These are phyloP conservation scores for Scutellaria baicalensis DNA, from an alignment of 257 asterid genomes.

Conservation along the genomic window DNA sequence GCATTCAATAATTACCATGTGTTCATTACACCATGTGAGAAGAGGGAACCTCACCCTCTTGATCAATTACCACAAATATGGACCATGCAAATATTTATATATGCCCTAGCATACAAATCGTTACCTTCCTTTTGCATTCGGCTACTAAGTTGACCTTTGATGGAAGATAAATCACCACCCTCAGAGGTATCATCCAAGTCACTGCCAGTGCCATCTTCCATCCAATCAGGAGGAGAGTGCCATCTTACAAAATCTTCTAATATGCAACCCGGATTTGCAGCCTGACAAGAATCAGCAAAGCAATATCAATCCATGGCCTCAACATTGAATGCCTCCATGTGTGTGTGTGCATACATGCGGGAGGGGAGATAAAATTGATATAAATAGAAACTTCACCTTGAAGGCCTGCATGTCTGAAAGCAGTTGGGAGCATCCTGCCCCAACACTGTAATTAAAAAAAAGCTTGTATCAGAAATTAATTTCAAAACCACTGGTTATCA, in stretches of 20 bases:
- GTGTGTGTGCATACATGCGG: not conserved
- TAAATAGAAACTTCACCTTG: slow-evolving; percentile 56
- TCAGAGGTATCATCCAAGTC: slow-evolving; percentile 44
- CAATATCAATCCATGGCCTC: slow-evolving; percentile 13
- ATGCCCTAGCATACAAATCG: not conserved
- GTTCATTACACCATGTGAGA: not conserved
- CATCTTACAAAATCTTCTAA: slow-evolving; percentile 96
- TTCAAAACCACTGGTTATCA: not conserved
- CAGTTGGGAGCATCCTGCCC: slow-evolving; percentile 98
- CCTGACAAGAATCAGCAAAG: slow-evolving; percentile 49
- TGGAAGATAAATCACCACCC: slow-evolving; percentile 41
- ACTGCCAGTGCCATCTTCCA: slow-evolving; percentile 44
- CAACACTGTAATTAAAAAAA: slow-evolving; percentile 58
- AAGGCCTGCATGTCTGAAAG: slow-evolving; percentile 99
- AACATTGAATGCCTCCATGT: slow-evolving; percentile 6
- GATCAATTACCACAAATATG: not conserved
- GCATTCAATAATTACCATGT: not conserved
- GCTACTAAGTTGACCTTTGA: slow-evolving; percentile 87
- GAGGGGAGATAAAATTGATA: not conserved
- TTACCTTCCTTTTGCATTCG: slow-evolving; percentile 99
- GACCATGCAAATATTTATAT: not conserved
- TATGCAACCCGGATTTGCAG: slow-evolving; percentile 97
- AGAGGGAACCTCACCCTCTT: not conserved
- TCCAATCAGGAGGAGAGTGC: slow-evolving; percentile 99
- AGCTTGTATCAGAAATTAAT: slow-evolving; percentile 25